These are phyloP conservation scores for Puccinia novopanici DNA, from an alignment of 1,284 basidiomycete genomes.

Conservation along the genomic window DNA sequence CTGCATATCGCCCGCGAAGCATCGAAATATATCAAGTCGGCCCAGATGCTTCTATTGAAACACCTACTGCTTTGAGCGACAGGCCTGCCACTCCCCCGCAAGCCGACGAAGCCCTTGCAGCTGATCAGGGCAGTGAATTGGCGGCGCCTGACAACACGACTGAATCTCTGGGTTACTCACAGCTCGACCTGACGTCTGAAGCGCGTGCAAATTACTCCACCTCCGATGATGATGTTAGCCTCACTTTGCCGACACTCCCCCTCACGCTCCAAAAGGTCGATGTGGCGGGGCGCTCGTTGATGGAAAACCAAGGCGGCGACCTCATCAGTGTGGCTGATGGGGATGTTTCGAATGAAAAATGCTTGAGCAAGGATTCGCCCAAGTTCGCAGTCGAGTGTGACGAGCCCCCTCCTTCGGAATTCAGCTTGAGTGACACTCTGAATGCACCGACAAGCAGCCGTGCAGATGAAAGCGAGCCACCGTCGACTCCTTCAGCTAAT, in stretches of 20 bases:
- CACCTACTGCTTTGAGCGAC: not conserved
- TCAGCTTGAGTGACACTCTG: not conserved
- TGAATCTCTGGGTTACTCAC: not conserved
- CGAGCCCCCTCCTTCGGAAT: not conserved
- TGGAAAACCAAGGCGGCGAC: not conserved
- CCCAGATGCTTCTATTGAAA: not conserved
- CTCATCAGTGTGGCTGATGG: not conserved
- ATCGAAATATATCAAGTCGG: not conserved
- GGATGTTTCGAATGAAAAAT: not conserved
- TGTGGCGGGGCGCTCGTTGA: not conserved
- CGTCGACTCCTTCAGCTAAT: too few species aligned
- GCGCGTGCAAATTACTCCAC: not conserved
- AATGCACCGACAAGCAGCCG: not conserved
- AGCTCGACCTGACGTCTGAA: not conserved
- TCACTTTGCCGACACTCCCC: not conserved
- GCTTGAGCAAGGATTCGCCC: not conserved
- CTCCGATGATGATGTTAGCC: not conserved
- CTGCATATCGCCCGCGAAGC: not conserved
- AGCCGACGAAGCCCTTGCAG: too few species aligned
- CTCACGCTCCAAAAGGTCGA: not conserved
- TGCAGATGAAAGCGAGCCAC: not conserved
- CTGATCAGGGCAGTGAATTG: not conserved
- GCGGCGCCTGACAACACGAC: not conserved
- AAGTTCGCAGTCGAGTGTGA: not conserved
- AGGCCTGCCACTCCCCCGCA: not conserved